Conservation (phyloP, 2,329 filamentous ascomycete genomes). For the Bipolaris oryzae region DNA sequence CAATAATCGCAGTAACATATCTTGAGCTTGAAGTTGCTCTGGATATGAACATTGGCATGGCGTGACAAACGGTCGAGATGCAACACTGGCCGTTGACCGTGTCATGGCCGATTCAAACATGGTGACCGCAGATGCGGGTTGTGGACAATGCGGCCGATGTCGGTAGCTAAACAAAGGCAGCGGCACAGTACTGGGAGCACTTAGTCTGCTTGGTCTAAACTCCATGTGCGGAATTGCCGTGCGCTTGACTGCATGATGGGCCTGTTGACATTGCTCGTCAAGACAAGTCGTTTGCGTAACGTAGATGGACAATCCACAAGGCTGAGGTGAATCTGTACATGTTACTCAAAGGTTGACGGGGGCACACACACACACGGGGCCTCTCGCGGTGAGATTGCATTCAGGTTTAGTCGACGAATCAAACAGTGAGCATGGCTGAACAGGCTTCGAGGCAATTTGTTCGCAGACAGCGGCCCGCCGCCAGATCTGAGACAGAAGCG, state of each 20-base stretch:
- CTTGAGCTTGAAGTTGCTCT: not conserved
- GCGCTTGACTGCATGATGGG: conserved; percentile 18
- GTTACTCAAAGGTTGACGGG: conserved; percentile 6
- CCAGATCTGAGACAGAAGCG: conserved; percentile 25
- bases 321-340: conserved; percentile 19
- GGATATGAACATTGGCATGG: not conserved
- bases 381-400: conserved; percentile 10
- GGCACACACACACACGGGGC: not conserved
- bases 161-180: conserved; percentile 25
- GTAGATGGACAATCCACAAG: conserved; percentile 16
- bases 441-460: conserved; percentile 1
- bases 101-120: conserved; percentile 11
- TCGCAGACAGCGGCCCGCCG: conserved; percentile 15
- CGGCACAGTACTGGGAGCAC: conserved; percentile 11
- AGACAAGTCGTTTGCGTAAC: conserved; percentile 23
- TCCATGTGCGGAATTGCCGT: conserved; percentile 13
- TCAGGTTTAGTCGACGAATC: not conserved
- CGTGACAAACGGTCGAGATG: not conserved
- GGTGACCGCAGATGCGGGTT: conserved; percentile 30
- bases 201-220: not conserved
- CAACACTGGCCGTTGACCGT: not conserved
- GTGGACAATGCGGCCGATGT: conserved; percentile 29
- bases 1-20: not conserved
- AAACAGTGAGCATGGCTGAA: conserved; percentile 7
- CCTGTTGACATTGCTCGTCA: conserved; percentile 19